Base-by-base conservation (phyloP, 2,329 filamentous ascomycete species). In the Colletotrichum sp. region DNA sequence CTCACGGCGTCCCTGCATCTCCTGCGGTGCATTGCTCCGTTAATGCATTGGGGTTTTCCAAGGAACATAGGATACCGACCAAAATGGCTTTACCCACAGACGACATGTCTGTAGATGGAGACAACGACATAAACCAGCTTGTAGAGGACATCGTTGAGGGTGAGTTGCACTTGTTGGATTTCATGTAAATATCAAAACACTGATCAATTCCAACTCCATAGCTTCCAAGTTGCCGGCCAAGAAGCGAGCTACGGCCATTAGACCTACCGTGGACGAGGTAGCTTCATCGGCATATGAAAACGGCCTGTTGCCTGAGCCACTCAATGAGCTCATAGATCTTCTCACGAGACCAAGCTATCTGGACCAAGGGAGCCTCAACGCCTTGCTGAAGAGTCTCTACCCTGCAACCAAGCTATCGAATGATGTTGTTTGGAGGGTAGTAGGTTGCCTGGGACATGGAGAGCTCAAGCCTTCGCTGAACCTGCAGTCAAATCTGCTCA, bases 381-480 rank as follows among this genome's bases (percentile, higher is more conserved):
- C 88, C 32, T 87, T 98, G 65, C 85, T 95, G 79, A 94, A 93
- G 78, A 95, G 94, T 76, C 86, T 98, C 66, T 98, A 96, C 83
- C 95, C 95, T 3, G 89, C 90, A n/a, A 88, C 89, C 52, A 88
- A 88, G 57, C 89, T 98, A n/a, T 82, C 90, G 15, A 87, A 90
- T 39, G 87, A 91, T 72, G 83, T 92, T 55, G 87, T 95, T 66
- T 87, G 95, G 65, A 92, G 90, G 74, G 85, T 96, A 12, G 89
- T 97, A 27, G 93, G 93, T 69, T 92, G 91, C 64, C 88, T 98
- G n/a, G 95, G 95, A 5, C 93, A 95, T 80, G 95, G 94, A 80
- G 91, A 92, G 82, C 89, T 91, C 71, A 98, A 96, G 83, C 93
- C 95, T 16, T 92, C 93, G 16, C 88, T 94, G 61, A 88, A 90